Evolutionary conservation across 768 basidiomycete species (phyloP).

Genomic region (Calvatia gigantea): DNA sequence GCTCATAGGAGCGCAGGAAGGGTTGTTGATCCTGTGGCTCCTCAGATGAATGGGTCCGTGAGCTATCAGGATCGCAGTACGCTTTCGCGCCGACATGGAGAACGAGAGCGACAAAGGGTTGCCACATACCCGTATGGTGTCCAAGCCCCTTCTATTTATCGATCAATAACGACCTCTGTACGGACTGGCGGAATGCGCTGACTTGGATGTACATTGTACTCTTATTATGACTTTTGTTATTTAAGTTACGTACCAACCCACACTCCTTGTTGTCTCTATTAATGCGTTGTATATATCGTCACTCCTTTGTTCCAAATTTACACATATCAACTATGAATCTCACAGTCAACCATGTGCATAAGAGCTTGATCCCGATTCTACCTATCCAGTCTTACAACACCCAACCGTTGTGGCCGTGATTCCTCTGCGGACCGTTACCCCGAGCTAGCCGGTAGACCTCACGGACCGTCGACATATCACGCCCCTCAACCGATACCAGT

Average conservation of each 20-base stretch:
- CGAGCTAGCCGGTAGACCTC: not conserved
- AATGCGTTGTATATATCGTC: not conserved
- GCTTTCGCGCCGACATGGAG: conserved; percentile 1
- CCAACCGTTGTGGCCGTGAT: no score
- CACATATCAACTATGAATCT: not conserved
- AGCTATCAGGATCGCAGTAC: conserved; percentile 5
- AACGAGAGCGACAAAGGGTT: conserved; percentile 8
- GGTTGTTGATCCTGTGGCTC: not conserved
- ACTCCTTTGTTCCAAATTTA: not conserved
- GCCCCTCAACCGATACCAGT: not conserved
- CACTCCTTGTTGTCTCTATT: not conserved
- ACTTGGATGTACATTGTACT: not conserved
- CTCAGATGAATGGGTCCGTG: conserved; percentile 8
- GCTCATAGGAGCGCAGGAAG: not conserved
- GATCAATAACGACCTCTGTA: not conserved
- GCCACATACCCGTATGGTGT: conserved; percentile 5
- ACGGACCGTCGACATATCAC: conserved; percentile 1
- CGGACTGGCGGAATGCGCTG: not conserved
- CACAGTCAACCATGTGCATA: not conserved
- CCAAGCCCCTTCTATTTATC: not conserved
- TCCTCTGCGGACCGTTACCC: not conserved
- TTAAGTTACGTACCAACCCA: no score
- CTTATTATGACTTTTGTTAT: not conserved
- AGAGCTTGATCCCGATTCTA: no score
- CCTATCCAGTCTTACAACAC: no score